These are phyloP conservation scores for Podospora bellae-mahoneyi DNA, from an alignment of 495 filamentous ascomycete species.

Conservation along the genomic window DNA sequence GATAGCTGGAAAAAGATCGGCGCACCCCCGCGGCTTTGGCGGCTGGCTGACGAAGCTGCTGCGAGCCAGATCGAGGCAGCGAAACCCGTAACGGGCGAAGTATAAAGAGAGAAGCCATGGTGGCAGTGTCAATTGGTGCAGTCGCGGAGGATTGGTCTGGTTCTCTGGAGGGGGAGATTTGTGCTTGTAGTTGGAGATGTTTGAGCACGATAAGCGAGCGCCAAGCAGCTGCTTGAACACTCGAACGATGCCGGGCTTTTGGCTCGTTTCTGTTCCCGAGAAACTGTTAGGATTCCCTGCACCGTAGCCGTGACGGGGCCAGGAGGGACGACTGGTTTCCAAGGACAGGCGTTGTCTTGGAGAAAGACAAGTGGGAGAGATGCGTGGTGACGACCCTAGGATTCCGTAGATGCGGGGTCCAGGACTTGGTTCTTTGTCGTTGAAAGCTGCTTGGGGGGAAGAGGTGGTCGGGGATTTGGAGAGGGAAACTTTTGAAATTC, in stretches of 20 bases:
- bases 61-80: constrained; percentile 30
- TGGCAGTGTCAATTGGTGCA: constrained; percentile 16
- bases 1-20: constrained; percentile 67
- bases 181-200: neutral
- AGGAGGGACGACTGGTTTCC: neutral
- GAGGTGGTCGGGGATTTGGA: neutral
- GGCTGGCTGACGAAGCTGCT: constrained; percentile 17
- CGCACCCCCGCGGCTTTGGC: constrained; percentile 22
- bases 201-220: constrained; percentile 3
- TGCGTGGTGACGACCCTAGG: neutral
- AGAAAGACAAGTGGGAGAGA: neutral
- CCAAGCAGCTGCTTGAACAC: neutral
- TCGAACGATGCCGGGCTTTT: constrained; percentile 7
- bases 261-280: neutral
- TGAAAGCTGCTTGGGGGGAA: neutral
- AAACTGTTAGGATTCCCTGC: neutral
- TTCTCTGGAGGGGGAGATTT: neutral
- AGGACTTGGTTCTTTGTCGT: neutral
- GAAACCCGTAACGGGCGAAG: constrained; percentile 38
- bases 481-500: neutral
- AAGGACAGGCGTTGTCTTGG: neutral
- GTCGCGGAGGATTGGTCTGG: neutral
- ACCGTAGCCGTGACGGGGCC: neutral
- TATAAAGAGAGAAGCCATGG: constrained; percentile 40
- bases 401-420: neutral